Percentiles rank a stretch among this genome's conserved stretches.
phyloP scores from a whole-genome alignment of 164 flowering plant genomes.

The Echeveria elegans region DNA sequence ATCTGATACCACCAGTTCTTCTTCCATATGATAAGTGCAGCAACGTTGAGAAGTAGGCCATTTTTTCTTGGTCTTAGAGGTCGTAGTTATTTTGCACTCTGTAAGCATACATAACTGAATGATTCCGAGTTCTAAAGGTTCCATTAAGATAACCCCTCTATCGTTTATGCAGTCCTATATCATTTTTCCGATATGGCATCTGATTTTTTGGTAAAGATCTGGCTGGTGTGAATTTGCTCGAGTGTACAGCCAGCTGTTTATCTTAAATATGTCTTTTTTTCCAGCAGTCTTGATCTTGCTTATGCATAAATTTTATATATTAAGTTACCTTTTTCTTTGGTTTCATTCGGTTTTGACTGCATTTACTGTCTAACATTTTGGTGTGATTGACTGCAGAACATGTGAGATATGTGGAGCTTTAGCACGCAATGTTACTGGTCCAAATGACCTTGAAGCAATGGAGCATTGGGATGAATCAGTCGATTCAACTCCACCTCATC shows the following conservation, averaged over 20 bases:
- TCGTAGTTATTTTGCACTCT: no score
- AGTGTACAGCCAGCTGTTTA: neutral
- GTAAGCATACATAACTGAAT: no score
- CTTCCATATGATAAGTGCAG: no score
- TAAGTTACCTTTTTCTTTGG: neutral
- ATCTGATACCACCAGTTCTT: no score
- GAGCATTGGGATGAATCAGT: constrained; percentile 3
- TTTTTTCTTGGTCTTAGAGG: no score
- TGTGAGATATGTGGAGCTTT: constrained; percentile 5
- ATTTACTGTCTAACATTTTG: neutral
- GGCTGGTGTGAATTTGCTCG: neutral
- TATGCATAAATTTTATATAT: neutral
- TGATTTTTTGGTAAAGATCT: no score
- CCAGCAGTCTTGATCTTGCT: neutral
- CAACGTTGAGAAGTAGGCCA: no score
- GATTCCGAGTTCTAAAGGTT: no score
- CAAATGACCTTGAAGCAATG: neutral
- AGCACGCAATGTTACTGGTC: neutral
- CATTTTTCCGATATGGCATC: no score
- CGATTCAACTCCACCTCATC: neutral
- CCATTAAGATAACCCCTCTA: no score
- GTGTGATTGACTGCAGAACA: constrained; percentile 1
- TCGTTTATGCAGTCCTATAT: no score
- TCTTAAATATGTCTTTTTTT: neutral
- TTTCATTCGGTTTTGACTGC: neutral